These are phyloP conservation scores for Suillus ampliporus DNA, from an alignment of 768 basidiomycete genomes.

Conservation along the genomic window DNA sequence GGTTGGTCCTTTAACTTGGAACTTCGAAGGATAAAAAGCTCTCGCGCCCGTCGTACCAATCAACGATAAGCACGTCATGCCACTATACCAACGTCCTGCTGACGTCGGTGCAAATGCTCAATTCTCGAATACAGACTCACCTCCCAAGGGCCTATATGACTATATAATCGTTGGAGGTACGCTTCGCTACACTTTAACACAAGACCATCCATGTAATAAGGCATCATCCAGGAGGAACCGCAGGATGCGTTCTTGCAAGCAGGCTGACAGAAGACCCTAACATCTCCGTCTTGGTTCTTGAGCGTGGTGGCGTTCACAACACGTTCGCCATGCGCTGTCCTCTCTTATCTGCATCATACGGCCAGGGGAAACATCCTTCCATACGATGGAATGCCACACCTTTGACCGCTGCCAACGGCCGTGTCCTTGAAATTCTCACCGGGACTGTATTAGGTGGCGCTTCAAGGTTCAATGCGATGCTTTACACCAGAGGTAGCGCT, in stretches of 20 bases:
- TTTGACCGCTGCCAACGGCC: neutral
- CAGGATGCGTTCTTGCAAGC: conserved; percentile 45
- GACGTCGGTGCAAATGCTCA: neutral
- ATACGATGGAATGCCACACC: neutral
- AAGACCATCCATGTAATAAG: neutral
- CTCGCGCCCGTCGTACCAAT: too few relatives aligned
- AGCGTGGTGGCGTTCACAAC: conserved; percentile 36
- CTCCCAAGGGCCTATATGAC: conserved; percentile 11
- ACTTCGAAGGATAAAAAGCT: too few relatives aligned
- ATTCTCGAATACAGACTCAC: neutral
- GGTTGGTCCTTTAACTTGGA: too few relatives aligned
- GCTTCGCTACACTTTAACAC: neutral
- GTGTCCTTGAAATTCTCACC: conserved; percentile 7
- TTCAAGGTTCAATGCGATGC: conserved; percentile 50
- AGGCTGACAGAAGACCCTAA: conserved; percentile 41
- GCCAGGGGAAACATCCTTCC: neutral
- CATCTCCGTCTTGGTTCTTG: conserved; percentile 40
- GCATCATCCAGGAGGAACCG: conserved; percentile 42
- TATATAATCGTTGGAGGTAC: conserved; percentile 19
- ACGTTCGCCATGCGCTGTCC: conserved; percentile 36
- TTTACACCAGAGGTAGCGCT: conserved; percentile 36
- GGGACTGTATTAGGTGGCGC: conserved; percentile 51
- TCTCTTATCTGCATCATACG: conserved; percentile 35
- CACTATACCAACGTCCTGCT: neutral
- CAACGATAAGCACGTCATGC: neutral